Percentiles rank a stretch among this genome's conserved stretches.
Conservation (phyloP, 305 asterid genomes). For the Fraxinus velutina region DNA sequence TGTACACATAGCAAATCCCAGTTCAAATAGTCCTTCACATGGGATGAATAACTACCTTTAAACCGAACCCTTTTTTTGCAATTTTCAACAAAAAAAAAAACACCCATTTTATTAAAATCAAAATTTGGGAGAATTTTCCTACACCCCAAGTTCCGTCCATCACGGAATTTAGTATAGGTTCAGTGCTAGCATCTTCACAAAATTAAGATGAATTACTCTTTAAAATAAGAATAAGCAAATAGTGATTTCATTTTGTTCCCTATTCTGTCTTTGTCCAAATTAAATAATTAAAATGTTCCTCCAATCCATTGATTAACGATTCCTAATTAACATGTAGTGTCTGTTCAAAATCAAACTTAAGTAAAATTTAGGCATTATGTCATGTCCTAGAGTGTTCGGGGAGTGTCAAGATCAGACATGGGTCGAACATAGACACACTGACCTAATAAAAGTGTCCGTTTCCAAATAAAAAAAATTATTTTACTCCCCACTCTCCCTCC, state of each 20-base stretch:
- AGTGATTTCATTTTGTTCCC: constrained; percentile 17
- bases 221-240: background rate
- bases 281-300: background rate
- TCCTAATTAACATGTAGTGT: background rate
- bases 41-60: background rate
- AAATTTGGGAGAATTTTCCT: background rate
- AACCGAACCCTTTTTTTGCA: background rate
- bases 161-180: background rate
- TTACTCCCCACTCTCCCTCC: background rate
- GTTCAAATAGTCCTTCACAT: background rate
- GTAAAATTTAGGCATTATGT: background rate
- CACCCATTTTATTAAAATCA: background rate
- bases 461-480: background rate
- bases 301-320: background rate
- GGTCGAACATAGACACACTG: background rate
- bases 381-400: background rate
- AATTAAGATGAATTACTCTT: background rate
- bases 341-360: background rate
- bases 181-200: background rate
- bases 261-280: background rate
- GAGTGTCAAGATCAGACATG: background rate
- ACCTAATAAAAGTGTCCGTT: background rate
- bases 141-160: background rate
- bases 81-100: background rate
- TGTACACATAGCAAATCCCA: too few species aligned